phyloP scores from a whole-genome alignment of 441 rosid genomes.

The Populus tomentosa region DNA sequence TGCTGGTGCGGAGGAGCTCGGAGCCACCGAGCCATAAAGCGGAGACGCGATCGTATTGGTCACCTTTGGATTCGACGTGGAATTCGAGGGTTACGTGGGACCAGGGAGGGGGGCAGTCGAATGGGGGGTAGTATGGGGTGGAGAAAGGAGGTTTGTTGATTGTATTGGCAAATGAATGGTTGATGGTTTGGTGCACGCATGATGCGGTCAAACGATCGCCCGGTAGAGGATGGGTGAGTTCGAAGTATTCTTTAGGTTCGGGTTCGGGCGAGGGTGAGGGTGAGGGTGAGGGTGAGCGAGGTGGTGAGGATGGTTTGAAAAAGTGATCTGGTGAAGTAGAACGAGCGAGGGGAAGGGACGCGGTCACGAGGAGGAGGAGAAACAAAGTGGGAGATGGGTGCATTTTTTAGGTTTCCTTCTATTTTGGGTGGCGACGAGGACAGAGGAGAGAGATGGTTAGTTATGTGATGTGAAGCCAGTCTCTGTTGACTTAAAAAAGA shows the following conservation, averaged over 20 bases:
- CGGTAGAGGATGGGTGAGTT: constrained; percentile 48
- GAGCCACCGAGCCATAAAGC: constrained; percentile 77
- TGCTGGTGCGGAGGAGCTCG: constrained; percentile 86
- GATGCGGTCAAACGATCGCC: constrained; percentile 50
- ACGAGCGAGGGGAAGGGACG: not conserved
- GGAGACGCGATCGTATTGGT: constrained; percentile 70
- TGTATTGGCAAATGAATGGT: constrained; percentile 78
- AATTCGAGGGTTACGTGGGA: constrained; percentile 50
- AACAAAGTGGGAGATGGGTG: not conserved
- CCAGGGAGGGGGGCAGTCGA: constrained; percentile 62
- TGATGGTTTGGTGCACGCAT: constrained; percentile 47
- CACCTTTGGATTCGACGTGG: constrained; percentile 49
- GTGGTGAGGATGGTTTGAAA: constrained; percentile 16
- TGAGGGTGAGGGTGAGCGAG: not conserved
- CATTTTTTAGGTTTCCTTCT: not conserved
- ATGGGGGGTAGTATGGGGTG: constrained; percentile 53
- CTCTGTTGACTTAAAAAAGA: not conserved
- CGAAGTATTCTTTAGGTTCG: constrained; percentile 43
- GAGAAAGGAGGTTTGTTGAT: constrained; percentile 59
- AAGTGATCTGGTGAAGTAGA: constrained; percentile 33
- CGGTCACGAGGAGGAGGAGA: constrained; percentile 23
- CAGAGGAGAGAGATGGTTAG: not conserved
- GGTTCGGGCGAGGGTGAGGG: not conserved
- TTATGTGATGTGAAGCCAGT: not conserved
- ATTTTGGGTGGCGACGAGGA: not conserved